Evolutionary conservation across 2,329 filamentous ascomycete species (phyloP).

Genomic region (Cytospora paraplurivora): DNA sequence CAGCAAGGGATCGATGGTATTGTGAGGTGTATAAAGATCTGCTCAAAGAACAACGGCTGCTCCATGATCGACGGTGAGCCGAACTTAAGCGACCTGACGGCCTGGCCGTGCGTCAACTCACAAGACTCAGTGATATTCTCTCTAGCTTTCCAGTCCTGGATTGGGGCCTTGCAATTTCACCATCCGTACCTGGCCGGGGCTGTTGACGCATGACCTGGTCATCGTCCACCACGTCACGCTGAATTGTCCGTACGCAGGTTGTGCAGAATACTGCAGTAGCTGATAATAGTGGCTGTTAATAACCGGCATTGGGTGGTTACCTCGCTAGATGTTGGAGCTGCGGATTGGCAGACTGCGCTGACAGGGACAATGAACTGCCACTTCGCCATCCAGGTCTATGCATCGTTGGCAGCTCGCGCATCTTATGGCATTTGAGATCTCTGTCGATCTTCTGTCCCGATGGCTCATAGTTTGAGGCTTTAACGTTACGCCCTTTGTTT

Average conservation of each 20-base stretch:
- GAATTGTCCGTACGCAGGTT: slow-evolving; percentile 8
- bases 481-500: neutral
- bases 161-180: neutral
- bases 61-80: neutral
- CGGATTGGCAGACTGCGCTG: neutral
- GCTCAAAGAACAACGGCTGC: neutral
- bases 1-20: neutral
- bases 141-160: neutral
- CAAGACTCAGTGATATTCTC: neutral
- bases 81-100: neutral
- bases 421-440: neutral
- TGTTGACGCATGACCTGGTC: neutral
- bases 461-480: neutral
- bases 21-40: neutral
- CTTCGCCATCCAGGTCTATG: neutral
- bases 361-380: neutral
- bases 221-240: slow-evolving; percentile 9
- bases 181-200: neutral
- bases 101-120: neutral
- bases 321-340: neutral
- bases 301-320: neutral
- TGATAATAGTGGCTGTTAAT: neutral
- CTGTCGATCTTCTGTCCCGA: neutral
- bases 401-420: neutral
- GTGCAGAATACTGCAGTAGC: slow-evolving; percentile 16